Conservation (phyloP, 192 early-diverging fungal genomes). For the Neocallimastix lanati region DNA sequence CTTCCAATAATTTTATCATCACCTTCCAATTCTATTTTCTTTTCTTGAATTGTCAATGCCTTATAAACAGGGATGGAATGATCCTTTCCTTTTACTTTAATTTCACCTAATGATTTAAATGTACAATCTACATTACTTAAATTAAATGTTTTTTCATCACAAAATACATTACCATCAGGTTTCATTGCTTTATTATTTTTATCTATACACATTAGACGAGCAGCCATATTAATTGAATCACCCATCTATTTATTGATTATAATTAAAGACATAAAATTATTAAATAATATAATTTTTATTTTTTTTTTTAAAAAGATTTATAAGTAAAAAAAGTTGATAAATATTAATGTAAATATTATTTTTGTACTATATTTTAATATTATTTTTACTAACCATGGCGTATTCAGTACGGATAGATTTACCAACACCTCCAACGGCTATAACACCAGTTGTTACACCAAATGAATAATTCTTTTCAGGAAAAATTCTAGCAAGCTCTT, state of each 20-base stretch:
- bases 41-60: not conserved
- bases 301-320: no score
- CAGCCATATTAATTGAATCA: constrained; percentile 37
- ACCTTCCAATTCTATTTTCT: constrained; percentile 1
- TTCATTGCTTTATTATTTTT: constrained; percentile 5
- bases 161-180: constrained; percentile 9
- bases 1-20: constrained; percentile 12
- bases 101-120: constrained; percentile 24
- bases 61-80: constrained; percentile 15
- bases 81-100: constrained; percentile 24
- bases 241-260: constrained; percentile 27
- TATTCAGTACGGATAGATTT: constrained; percentile 26
- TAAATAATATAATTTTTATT: no score
- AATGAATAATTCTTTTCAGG: constrained; percentile 24
- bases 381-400: no score
- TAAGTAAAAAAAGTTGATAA: no score
- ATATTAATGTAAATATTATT: no score
- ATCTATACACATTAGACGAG: constrained; percentile 21
- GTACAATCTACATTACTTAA: constrained; percentile 18
- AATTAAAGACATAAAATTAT: no score
- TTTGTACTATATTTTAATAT: no score
- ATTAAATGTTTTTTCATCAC: constrained; percentile 28
- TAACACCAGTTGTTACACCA: constrained; percentile 30
- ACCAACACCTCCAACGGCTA: constrained; percentile 29
- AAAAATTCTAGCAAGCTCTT: constrained; percentile 16